These are phyloP conservation scores for Dittrichia graveolens DNA, from an alignment of 129 eudicot species.

Conservation along the genomic window DNA sequence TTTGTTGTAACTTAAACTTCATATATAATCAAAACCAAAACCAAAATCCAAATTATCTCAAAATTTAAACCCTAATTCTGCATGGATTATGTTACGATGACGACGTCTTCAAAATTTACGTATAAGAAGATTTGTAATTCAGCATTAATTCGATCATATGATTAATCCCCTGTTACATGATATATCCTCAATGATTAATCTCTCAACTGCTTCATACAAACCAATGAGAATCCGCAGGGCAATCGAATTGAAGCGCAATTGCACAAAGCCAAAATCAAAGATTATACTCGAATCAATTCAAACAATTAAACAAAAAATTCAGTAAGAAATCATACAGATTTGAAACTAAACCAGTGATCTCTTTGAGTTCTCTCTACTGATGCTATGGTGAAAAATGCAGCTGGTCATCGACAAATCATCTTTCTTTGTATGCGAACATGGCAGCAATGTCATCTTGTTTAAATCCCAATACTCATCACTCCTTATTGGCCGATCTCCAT, in stretches of 20 bases:
- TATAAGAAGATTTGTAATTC: too few relatives aligned
- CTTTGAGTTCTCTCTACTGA: constrained; percentile 41
- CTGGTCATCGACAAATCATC: constrained; percentile 34
- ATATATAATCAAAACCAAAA: too few relatives aligned
- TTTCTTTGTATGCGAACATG: constrained; percentile 40
- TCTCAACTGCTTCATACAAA: too few relatives aligned
- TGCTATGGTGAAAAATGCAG: constrained; percentile 45
- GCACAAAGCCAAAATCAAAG: constrained; percentile 10
- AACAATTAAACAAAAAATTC: not conserved
- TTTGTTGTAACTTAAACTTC: too few relatives aligned
- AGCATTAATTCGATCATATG: too few relatives aligned
- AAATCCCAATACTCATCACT: constrained; percentile 62
- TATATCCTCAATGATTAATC: too few relatives aligned
- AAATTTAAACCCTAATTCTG: too few relatives aligned
- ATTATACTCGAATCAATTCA: not conserved
- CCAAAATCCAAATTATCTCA: too few relatives aligned
- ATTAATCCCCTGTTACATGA: too few relatives aligned
- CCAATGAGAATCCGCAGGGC: not conserved
- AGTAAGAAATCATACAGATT: not conserved
- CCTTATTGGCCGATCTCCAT: constrained; percentile 52
- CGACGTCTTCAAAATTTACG: too few relatives aligned
- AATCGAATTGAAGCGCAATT: not conserved
- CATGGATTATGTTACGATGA: too few relatives aligned
- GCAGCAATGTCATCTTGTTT: constrained; percentile 44
- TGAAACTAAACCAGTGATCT: constrained; percentile 36